Conservation (phyloP, 2,329 filamentous ascomycete genomes). For the Penicillium concentricum region DNA sequence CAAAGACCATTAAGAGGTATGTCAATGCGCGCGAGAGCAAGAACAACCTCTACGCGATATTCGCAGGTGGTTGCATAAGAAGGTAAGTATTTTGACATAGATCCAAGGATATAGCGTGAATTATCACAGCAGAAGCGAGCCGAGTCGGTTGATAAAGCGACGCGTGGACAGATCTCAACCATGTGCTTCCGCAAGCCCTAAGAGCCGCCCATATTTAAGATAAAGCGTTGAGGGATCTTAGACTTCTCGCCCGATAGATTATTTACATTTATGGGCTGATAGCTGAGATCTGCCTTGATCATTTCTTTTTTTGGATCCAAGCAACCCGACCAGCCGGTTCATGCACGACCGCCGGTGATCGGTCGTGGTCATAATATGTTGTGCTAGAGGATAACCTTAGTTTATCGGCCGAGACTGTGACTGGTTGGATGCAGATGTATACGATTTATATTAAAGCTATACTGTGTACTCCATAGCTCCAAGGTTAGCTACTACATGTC, state of each 20-base stretch:
- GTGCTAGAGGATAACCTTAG: not conserved
- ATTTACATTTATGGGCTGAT: not conserved
- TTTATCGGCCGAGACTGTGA: conserved; percentile 2
- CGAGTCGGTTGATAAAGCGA: not conserved
- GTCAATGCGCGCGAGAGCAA: not conserved
- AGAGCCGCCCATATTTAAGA: not conserved
- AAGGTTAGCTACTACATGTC: too few species aligned
- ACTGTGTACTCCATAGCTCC: too few species aligned
- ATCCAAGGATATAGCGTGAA: not conserved
- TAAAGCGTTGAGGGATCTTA: not conserved
- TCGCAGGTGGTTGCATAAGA: not conserved
- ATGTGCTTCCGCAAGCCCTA: not conserved
- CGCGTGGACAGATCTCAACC: not conserved
- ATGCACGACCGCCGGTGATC: not conserved
- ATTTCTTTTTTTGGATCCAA: not conserved
- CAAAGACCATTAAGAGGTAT: not conserved
- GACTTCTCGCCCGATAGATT: not conserved
- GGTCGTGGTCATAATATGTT: not conserved
- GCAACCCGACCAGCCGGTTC: not conserved
- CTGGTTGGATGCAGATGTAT: not conserved
- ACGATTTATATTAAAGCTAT: not conserved
- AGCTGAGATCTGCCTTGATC: not conserved
- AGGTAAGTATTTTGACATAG: not conserved
- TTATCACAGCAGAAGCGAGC: not conserved
- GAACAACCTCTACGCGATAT: too few species aligned